Evolutionary conservation across 2,329 filamentous ascomycete species (phyloP).

Genomic region (Magnaporthiopsis poae): DNA sequence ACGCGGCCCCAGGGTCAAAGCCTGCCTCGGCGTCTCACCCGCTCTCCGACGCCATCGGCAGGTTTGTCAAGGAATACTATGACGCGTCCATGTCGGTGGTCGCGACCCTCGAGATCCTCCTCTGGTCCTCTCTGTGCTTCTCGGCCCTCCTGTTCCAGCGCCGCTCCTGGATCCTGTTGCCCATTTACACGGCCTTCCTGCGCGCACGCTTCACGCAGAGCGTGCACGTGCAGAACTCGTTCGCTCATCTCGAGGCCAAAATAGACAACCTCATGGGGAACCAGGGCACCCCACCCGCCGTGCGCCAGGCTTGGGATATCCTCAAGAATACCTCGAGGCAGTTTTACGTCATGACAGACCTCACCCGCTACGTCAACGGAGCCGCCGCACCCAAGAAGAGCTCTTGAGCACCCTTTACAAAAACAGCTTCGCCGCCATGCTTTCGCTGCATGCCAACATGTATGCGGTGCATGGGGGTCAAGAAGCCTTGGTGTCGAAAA

Average conservation of each 20-base stretch:
- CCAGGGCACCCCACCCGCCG: constrained; percentile 74
- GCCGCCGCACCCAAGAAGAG: constrained; percentile 52
- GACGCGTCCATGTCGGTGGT: constrained; percentile 92
- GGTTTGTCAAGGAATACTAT: constrained; percentile 97
- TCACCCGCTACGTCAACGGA: constrained; percentile 60
- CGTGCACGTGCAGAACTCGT: constrained; percentile 78
- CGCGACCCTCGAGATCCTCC: constrained; percentile 72
- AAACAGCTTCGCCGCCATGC: constrained; percentile 5
- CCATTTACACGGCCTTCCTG: constrained; percentile 83
- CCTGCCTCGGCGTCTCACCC: constrained; percentile 42
- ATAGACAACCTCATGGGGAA: constrained; percentile 74
- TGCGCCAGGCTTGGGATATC: constrained; percentile 68
- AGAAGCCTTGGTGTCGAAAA: neutral
- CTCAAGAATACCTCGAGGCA: constrained; percentile 65
- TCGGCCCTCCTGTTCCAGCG: constrained; percentile 80
- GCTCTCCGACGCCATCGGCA: constrained; percentile 72
- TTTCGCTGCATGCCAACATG: neutral
- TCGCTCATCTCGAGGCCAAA: constrained; percentile 61
- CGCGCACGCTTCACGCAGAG: constrained; percentile 84
- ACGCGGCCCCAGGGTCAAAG: constrained; percentile 48
- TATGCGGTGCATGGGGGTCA: neutral
- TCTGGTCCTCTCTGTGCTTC: constrained; percentile 74
- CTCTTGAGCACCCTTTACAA: constrained; percentile 31
- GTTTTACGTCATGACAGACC: constrained; percentile 69
- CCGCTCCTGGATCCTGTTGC: constrained; percentile 79